Evolutionary conservation across 257 asterid species (phyloP).

Genomic region (Salvia rosmarinus): DNA sequence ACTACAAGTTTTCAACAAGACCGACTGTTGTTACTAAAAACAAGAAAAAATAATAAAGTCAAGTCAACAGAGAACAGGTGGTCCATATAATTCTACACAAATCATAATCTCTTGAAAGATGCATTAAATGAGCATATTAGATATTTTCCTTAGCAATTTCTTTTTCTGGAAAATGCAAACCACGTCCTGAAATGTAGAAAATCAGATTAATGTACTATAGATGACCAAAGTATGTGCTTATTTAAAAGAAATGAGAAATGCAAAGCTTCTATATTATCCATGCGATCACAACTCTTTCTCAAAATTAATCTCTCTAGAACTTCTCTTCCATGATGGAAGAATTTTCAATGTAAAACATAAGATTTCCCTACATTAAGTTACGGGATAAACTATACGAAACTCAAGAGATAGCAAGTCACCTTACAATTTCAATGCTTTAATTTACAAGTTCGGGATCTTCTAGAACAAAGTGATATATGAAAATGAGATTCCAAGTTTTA

Average conservation of each 20-base stretch:
- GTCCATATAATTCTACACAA: not conserved
- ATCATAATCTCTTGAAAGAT: conserved; percentile 3
- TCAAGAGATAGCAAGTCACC: not conserved
- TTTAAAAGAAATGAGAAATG: not conserved
- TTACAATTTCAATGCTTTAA: not conserved
- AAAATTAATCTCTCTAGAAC: not conserved
- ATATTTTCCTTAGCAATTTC: not conserved
- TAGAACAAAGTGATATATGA: not conserved
- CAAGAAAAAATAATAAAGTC: not conserved
- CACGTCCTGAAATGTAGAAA: conserved; percentile 6
- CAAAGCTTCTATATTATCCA: conserved; percentile 9
- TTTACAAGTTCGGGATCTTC: not conserved
- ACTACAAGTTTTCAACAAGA: conserved; percentile 11
- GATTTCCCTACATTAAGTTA: not conserved
- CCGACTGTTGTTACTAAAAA: not conserved
- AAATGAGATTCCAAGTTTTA: not conserved
- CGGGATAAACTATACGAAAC: conserved; percentile 8
- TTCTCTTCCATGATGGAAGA: not conserved
- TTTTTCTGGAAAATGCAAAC: not conserved
- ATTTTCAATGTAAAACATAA: not conserved
- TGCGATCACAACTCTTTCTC: conserved; percentile 1
- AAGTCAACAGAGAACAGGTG: not conserved
- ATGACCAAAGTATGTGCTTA: not conserved
- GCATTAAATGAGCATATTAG: conserved; percentile 1
- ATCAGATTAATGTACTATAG: not conserved